Base-by-base conservation (phyloP, 352 stramenopile genomes). In the Pseudoperonospora humuli region DNA sequence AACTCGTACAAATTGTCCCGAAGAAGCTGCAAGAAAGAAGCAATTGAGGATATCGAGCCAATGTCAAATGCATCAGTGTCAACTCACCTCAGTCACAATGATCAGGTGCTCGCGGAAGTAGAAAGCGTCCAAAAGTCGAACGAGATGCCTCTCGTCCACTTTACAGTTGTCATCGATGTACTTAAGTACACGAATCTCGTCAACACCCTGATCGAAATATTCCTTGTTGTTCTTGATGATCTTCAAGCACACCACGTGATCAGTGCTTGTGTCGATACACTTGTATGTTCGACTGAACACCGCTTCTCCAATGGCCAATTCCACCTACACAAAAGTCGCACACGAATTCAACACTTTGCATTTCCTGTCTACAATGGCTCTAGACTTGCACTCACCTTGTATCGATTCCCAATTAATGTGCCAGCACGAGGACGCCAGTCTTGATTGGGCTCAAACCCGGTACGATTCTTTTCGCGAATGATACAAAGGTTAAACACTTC, bases 181-280 rank as follows among this genome's bases (percentile, higher is more conserved):
- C 41, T 88, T 60, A 8, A 92, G 58, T 11, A 92, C 50, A 3
- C 77, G 74, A 35, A 92, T 86, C 23, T 92, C 79, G 38, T 92
- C 79, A 18, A 92, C 57, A 3, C 78, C 79, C 66, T 99, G 96
- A 51, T 99, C 96, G 56, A 99, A 98, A 64, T 98, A 99, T 52
- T 99, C 96, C 64, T 99, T 99, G 45, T 95, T 98, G 72, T 99
- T 99, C 67, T 98, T 99, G 64, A 99, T 98, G 20, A 99, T 92
- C 59, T 99, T 99, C 18, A 98, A 61, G 49, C 94, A 98, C 34
- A 99, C 94, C 38, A 81, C 67, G 43, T 93, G 54, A 39, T 91
- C 62, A 11, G 59, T 80, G 1, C 26, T 61, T 17, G 59, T 68
- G 49, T 92, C 76, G 5, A 68, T 40, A 24, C 75, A 84, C 40